Evolutionary conservation across 331 rosid species (phyloP).

Genomic region (Erythrophleum ivorense): DNA sequence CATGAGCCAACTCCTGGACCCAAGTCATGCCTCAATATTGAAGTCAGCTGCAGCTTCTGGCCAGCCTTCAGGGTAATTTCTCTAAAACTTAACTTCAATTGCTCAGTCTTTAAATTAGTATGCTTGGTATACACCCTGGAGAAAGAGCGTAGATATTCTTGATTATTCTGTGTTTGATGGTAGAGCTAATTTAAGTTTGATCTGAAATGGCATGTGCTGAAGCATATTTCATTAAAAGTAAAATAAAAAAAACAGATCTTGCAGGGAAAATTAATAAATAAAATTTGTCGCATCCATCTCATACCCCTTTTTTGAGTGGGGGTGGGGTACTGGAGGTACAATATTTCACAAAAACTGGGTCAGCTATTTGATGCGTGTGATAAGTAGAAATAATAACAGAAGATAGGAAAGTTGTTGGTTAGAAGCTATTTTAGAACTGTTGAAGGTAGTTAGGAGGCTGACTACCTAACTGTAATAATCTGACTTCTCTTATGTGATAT

Average conservation of each 20-base stretch:
- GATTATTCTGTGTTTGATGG: conserved; percentile 16
- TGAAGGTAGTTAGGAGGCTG: too few relatives aligned
- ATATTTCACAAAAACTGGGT: background rate
- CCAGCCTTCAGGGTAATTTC: conserved; percentile 90
- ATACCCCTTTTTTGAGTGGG: background rate
- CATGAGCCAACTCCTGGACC: conserved; percentile 91
- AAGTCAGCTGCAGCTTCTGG: conserved; percentile 91
- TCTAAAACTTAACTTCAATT: conserved; percentile 2
- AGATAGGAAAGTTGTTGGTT: too few relatives aligned
- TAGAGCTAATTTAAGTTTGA: conserved; percentile 19
- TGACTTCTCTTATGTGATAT: background rate
- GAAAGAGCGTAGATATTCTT: background rate
- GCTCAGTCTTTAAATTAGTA: conserved; percentile 13
- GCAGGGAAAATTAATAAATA: background rate
- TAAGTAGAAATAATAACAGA: too few relatives aligned
- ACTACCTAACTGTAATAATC: too few relatives aligned
- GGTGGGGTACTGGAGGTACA: background rate
- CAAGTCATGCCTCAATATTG: conserved; percentile 76
- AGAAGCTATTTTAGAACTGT: too few relatives aligned
- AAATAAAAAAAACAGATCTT: background rate
- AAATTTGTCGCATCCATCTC: background rate
- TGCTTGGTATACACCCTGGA: background rate
- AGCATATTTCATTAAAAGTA: background rate
- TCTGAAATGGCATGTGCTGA: conserved; percentile 17
- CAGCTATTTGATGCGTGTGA: background rate